Evolutionary conservation across 345 rosid genomes (phyloP), one percentile per base, ranked within the genome.

Genomic region (Citrus sp.): DNA sequence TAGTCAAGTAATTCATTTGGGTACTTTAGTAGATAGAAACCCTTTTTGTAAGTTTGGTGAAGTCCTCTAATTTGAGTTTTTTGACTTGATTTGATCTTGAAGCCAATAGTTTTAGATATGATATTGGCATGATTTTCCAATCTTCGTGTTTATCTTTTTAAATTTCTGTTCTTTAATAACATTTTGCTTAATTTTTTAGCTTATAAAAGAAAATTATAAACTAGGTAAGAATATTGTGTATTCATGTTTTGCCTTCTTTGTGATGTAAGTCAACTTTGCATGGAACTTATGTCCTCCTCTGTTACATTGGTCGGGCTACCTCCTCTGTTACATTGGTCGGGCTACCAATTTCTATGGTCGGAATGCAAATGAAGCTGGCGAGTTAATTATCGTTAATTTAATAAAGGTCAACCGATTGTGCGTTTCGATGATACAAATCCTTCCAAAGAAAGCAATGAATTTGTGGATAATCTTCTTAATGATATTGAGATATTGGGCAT

Each of bases 371-470:
- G 56, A 51, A 51, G 56, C 56, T 51, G 56, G 56, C 21, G 6
- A 13, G 94, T 97, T 92, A 38, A 78, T 71, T 75, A 14, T 75
- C 34, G 8, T 51, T 74, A 19, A 58, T 19, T 60, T 37, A 13
- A 54, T 24, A 22, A 51, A 51, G 40, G 98, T 76, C 87, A 88
- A 84, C 82, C 92, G 75, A 92, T 94, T 75, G 51, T 96, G 58
- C 92, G 97, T 19, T 96, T 96, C 81, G 99, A 94, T 80, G 99
- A 96, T 84, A 94, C 99, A 51, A 97, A 97, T 84, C 98, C 99
- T 68, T 85, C 98, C 1, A 97, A 94, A 82, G 99, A 97, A 80
- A 97, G 98, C 84, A 92, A 82, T 79, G 98, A 94, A 84, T 97
- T 97, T 80, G 99, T 97, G 8, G 98, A 97, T 2, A 38, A 38